phyloP scores from a whole-genome alignment of 1,284 basidiomycete genomes.

The Pseudozyma sp. region DNA sequence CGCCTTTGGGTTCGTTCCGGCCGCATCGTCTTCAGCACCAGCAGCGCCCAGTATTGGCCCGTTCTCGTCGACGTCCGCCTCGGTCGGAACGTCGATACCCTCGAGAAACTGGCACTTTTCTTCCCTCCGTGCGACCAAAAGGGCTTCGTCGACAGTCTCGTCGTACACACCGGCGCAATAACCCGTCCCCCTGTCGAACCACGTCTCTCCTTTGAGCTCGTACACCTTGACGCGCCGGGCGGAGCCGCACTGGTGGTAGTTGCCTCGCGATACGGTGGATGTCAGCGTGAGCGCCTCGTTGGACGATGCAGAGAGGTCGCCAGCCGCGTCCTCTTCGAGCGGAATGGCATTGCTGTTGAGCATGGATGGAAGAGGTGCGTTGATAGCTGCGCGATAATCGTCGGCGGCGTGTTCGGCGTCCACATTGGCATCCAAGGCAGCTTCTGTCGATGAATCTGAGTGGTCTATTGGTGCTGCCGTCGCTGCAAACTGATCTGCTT shows the following conservation, averaged over 20 bases:
- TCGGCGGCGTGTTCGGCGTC: constrained; percentile 25
- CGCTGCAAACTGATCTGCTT: constrained; percentile 7
- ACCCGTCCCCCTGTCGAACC: constrained; percentile 66
- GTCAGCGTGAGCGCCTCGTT: constrained; percentile 55
- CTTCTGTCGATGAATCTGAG: constrained; percentile 9
- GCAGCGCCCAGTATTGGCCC: constrained; percentile 51
- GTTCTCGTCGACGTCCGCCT: constrained; percentile 25
- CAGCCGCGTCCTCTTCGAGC: constrained; percentile 45
- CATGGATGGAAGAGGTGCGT: constrained; percentile 47
- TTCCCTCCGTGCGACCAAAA: constrained; percentile 64
- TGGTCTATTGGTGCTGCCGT: constrained; percentile 18
- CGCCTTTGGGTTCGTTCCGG: constrained; percentile 13
- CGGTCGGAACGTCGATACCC: constrained; percentile 41
- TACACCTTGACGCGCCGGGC: constrained; percentile 67
- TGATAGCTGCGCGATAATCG: constrained; percentile 34
- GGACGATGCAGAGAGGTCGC: constrained; percentile 44
- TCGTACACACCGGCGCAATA: constrained; percentile 68
- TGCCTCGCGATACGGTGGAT: constrained; percentile 62
- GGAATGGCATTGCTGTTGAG: constrained; percentile 47
- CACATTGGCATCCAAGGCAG: constrained; percentile 19
- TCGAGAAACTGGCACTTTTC: constrained; percentile 61
- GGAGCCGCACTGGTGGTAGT: constrained; percentile 67
- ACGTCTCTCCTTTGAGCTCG: constrained; percentile 63
- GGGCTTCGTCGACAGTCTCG: constrained; percentile 63
- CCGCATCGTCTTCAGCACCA: constrained; percentile 46